Evolutionary conservation across 2,329 filamentous ascomycete species (phyloP), one percentile per base, ranked within the genome.

Genomic region (Raffaelea albimanens): DNA sequence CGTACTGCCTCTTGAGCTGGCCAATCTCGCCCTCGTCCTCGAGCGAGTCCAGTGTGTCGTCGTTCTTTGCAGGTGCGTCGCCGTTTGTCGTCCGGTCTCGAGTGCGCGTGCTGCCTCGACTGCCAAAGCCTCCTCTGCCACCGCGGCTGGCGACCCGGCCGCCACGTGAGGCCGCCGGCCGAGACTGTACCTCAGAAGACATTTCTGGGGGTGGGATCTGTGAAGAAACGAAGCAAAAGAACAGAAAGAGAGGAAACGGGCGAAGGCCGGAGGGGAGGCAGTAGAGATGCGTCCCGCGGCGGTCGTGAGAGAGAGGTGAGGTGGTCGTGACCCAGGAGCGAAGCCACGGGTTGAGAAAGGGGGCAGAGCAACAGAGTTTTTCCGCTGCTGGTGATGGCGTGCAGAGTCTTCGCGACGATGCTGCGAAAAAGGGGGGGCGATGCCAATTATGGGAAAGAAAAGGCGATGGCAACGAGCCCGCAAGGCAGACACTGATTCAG

Each of bases 111-210:
- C 80, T 80, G 66, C 81, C 80, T 72, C 84, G 76, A 59, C 70
- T 76, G 61, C 76, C 79, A 67, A 83, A 84, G 58, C 83, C 84
- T 66, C 83, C 83, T 71, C 85, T 78, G 63, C 88, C 89, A 65
- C 90, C 90, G 68, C 91, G 85, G 69, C 83, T 78, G 67, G 88
- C 85, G 73, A 87, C 88, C 80, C 93, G 53, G 46, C 54, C 85
- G 71, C 91, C 90, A 72, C 91, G 87, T 75, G 82, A 69, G 71
- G 87, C 82, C 68, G 82, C 78, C 66, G 85, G 78, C 78, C 90
- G 81, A 71, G 85, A 79, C 76, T 89, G 85, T 73, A 87, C 80
- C 80, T 97, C 91, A 78, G 93, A 95, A 78, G 91, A 95, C 93
- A 97, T 97, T 38, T 72, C 70, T 65, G 66, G 65, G 62, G 63